Evolutionary conservation across 805 yeast species (phyloP).

Genomic region (Schwanniomyces pseudopolymorphus): DNA sequence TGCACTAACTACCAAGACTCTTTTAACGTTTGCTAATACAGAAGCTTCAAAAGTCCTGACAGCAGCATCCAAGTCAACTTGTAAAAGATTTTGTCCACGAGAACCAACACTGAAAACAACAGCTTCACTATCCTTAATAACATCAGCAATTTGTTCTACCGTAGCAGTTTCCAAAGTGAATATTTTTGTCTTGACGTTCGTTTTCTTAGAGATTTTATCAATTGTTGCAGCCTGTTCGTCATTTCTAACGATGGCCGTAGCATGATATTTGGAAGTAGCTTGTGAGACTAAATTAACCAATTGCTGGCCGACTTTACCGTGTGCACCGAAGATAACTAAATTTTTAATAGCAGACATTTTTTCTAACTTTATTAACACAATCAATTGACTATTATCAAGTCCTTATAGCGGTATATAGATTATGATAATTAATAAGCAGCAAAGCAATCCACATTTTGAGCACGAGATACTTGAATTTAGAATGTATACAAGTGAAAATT

Average conservation of each 20-base stretch:
- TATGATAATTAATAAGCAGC: background rate
- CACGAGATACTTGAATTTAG: background rate
- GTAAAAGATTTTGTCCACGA: slow-evolving; percentile 52
- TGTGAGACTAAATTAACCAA: slow-evolving; percentile 36
- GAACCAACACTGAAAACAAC: slow-evolving; percentile 65
- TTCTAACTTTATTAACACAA: background rate
- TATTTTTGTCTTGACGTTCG: slow-evolving; percentile 28
- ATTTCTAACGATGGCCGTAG: slow-evolving; percentile 47
- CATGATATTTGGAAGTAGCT: slow-evolving; percentile 15
- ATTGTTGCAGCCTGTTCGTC: slow-evolving; percentile 45
- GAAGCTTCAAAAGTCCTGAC: slow-evolving; percentile 58
- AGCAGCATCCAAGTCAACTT: slow-evolving; percentile 64
- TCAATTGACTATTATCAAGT: background rate
- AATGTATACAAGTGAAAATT: background rate
- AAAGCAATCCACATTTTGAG: no score
- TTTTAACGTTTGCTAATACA: slow-evolving; percentile 38
- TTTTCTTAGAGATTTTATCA: slow-evolving; percentile 30
- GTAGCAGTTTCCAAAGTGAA: slow-evolving; percentile 39
- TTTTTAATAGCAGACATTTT: slow-evolving; percentile 5
- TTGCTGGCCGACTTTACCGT: slow-evolving; percentile 58
- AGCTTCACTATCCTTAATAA: slow-evolving; percentile 49
- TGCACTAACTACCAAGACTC: slow-evolving; percentile 58
- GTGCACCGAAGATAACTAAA: slow-evolving; percentile 51
- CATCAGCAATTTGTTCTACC: slow-evolving; percentile 31
- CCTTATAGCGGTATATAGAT: background rate